Evolutionary conservation across 1,284 basidiomycete species (phyloP), one percentile per base, ranked within the genome.

Genomic region (Chalciporus sp.): DNA sequence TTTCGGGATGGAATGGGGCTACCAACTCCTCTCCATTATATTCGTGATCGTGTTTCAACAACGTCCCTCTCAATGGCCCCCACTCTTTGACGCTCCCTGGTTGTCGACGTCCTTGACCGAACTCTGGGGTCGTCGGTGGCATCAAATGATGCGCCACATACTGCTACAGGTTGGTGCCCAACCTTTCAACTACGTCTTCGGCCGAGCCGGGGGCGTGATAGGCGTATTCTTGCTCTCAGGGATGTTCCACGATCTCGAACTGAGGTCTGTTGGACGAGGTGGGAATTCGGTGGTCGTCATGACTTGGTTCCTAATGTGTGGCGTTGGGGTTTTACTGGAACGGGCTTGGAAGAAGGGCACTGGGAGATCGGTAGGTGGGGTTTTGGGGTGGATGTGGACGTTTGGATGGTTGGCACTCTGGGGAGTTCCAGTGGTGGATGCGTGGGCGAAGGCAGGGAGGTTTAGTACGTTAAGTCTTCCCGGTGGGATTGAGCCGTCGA

Each of bases 151-250:
- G 60, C 73, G 66, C 37, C 51, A 58, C 6, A 28, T 51, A 47
- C 67, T 79, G 50, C 42, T 76, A 44, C 48, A 58, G 0, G 35
- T 75, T 12, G 76, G 72, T 2, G 52, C 60, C 8, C 53, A 46
- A 8, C 71, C 72, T 1, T 52, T 67, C 12, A 60, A 58, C 26
- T 57, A 61, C 35, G 27, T 83, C 7, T 68, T 79, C 41, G 83
- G 84, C 3, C 72, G 75, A 9, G 52, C 67, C 1, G 82, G 79
- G 1, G 75, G 71, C 3, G 68, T 84, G 0, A 31, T 86, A 1
- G 83, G 80, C 3, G 78, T 77, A 0, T 88, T 88, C 62, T 53
- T 81, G 3, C 62, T 78, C 6, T 87, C 84, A 0, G 84, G 78
- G 2, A 44, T 83, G 1, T 62, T 87, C 40, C 86, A 88, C 58